Evolutionary conservation across 345 rosid genomes (phyloP).

Genomic region (Aethionema arabicum): DNA sequence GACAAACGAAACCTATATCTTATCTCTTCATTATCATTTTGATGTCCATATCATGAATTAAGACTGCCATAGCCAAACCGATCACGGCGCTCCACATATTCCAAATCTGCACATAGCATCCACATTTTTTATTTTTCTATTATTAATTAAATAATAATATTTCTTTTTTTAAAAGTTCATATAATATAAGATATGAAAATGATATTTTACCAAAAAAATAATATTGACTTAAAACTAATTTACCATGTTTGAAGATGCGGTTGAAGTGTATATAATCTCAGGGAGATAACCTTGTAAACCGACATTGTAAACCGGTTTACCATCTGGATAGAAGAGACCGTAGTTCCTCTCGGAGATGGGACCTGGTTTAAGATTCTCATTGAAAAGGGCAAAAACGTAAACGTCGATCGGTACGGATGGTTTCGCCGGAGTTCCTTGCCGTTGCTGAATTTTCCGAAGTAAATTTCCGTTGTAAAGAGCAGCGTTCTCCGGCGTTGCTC

Average conservation of each 20-base stretch:
- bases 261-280: conserved; percentile 46
- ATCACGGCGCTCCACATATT: conserved; percentile 38
- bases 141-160: too few species aligned
- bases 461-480: conserved; percentile 70
- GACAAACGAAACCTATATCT: conserved; percentile 25
- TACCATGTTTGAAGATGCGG: conserved; percentile 43
- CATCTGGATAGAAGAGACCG: conserved; percentile 80
- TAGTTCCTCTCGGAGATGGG: conserved; percentile 90
- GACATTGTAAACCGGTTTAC: conserved; percentile 71
- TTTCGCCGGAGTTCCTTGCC: conserved; percentile 76
- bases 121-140: conserved; percentile 17
- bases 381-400: conserved; percentile 83
- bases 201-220: background rate
- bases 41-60: conserved; percentile 31
- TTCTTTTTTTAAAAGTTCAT: too few species aligned
- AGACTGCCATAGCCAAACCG: conserved; percentile 27
- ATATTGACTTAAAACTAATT: conserved; percentile 1
- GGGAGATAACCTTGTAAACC: conserved; percentile 72
- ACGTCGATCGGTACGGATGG: conserved; percentile 68
- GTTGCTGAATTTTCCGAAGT: conserved; percentile 46
- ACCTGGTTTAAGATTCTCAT: conserved; percentile 86
- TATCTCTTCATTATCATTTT: conserved; percentile 1
- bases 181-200: too few species aligned
- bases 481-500: conserved; percentile 78
- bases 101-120: conserved; percentile 42